Conservation (phyloP, 352 stramenopile species). For the Pythium rishiriense region DNA sequence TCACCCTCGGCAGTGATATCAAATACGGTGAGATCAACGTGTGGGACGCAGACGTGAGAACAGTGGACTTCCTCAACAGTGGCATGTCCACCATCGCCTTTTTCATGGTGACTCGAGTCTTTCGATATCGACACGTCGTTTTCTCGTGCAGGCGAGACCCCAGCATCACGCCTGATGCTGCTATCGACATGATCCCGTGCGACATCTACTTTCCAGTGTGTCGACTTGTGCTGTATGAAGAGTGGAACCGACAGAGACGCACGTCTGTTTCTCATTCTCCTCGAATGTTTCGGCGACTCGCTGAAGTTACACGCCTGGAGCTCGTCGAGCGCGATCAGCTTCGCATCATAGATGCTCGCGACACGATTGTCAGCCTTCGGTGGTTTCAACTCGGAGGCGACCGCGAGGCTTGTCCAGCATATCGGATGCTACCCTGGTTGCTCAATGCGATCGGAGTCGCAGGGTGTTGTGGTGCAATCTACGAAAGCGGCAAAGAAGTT, state of each 20-base stretch:
- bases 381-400: background rate
- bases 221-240: conserved; percentile 12
- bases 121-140: conserved; percentile 5
- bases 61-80: conserved; percentile 7
- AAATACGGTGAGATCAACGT: background rate
- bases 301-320: conserved; percentile 6
- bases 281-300: background rate
- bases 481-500: conserved; percentile 2
- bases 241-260: conserved; percentile 10
- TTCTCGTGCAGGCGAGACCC: background rate
- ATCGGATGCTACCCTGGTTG: conserved; percentile 1
- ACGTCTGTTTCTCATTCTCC: background rate
- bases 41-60: background rate
- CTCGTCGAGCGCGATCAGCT: conserved; percentile 19
- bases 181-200: conserved; percentile 5
- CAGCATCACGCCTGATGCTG: background rate
- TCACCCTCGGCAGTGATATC: conserved; percentile 2
- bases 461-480: background rate
- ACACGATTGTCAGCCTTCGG: conserved; percentile 5
- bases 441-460: conserved; percentile 1
- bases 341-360: conserved; percentile 14
- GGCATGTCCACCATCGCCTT: conserved; percentile 9
- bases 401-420: background rate
- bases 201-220: conserved; percentile 20
- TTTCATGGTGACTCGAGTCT: conserved; percentile 20